Conservation (phyloP, 306 rosid genomes). For the Senna tora region DNA sequence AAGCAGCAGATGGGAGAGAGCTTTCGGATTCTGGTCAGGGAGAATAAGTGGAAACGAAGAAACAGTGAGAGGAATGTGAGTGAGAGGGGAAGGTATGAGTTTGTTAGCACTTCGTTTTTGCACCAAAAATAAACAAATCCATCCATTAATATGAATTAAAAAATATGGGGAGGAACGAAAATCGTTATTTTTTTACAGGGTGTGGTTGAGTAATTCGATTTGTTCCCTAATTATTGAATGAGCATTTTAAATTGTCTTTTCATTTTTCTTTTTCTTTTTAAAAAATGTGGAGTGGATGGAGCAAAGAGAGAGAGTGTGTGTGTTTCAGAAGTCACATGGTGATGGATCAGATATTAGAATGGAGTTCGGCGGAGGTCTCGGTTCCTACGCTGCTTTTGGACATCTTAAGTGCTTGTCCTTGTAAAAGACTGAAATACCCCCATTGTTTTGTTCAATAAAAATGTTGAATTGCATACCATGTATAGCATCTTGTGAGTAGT, state of each 20-base stretch:
- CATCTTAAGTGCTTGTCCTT: constrained; percentile 30
- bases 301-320: constrained; percentile 17
- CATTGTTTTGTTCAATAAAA: too few relatives aligned
- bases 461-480: too few relatives aligned
- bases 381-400: constrained; percentile 34
- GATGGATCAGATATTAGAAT: constrained; percentile 39
- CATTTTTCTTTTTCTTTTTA: not conserved
- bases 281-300: not conserved
- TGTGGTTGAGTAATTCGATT: constrained; percentile 10
- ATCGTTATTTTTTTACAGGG: constrained; percentile 1
- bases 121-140: not conserved
- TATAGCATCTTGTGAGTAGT: too few relatives aligned
- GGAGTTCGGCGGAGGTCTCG: constrained; percentile 44
- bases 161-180: not conserved
- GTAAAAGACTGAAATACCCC: constrained; percentile 29
- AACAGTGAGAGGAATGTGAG: constrained; percentile 43
- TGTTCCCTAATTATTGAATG: constrained; percentile 37
- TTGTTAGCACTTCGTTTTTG: constrained; percentile 64
- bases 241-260: not conserved
- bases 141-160: too few relatives aligned
- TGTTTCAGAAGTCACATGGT: constrained; percentile 43
- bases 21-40: constrained; percentile 68
- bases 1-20: constrained; percentile 50
- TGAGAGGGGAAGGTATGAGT: constrained; percentile 24
- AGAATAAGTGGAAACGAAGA: constrained; percentile 69